Evolutionary conservation across 164 flowering plant species (phyloP), one percentile per base, ranked within the genome.

Genomic region (Akebia trifoliata): DNA sequence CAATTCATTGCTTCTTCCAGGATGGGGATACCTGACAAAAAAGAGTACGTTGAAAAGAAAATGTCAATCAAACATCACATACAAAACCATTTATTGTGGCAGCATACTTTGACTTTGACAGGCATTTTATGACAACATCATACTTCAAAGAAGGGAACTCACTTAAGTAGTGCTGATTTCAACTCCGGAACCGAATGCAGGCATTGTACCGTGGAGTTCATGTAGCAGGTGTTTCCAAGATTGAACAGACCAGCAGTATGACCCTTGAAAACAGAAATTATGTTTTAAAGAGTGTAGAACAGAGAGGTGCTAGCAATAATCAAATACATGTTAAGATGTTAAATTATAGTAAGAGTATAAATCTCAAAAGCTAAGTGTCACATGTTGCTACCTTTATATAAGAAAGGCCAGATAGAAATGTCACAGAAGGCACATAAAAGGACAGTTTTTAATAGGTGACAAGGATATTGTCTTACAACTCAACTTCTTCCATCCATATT

Each of bases 191-290:
- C 99, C 21, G 96, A 87, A 76, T 90, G 97, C 75, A 93, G 66
- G 65, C 97, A 93, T 57, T 93, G 99, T 14, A 90, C 22, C 2
- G 99, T 93, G 26, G 99, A 93, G 73, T 90, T 93, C 99, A 93
- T 93, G 76, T 93, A 93, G 73, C 99, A 93, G 39, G 97, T 93
- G 66, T 93, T 87, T 60, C 97, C 99, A 61, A 93, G 67, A 72
- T 93, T 93, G 54, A 72, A 75, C 28, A 93, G 60, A 57, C 97
- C 99, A 61, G 99, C 91, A 64, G 84, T 80, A 62, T 90, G 88
- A 69, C 97, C 99, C 99, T 93, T 69, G 36, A 55, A 73, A 51
- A 31, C 31, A 10, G 31, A 22, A 35, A 26, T 36, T 10, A 35
- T 35, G 24, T 11, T 1, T 37, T 24, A 56, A 28, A 9, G 22